A percentile compares a stretch with the other conserved stretches of the same genome.
Evolutionary conservation across 176 grass and related monocot genomes (phyloP).

Genomic region (Pontederia crassipes): DNA sequence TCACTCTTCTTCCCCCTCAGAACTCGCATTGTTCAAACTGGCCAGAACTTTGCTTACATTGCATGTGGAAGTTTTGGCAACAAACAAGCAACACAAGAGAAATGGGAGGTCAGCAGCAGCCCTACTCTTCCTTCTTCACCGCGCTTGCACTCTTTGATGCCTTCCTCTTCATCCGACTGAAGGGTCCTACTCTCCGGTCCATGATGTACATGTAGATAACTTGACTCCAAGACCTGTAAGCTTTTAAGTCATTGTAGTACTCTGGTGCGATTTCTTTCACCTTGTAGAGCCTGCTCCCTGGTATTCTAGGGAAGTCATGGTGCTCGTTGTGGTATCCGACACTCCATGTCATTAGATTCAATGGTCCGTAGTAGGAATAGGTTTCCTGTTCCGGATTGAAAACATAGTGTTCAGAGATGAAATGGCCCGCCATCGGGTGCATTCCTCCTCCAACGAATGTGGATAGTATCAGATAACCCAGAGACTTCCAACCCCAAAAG

Average conservation of each 20-base stretch:
- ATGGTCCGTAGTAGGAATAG: slow-evolving; percentile 83
- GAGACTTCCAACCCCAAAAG: slow-evolving; percentile 57
- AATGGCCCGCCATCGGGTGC: slow-evolving; percentile 93
- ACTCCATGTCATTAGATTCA: slow-evolving; percentile 87
- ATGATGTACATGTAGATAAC: slow-evolving; percentile 97
- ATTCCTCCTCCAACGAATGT: slow-evolving; percentile 91
- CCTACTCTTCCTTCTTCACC: slow-evolving; percentile 49
- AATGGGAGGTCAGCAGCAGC: background rate
- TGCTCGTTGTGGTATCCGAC: slow-evolving; percentile 97
- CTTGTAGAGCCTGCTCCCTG: slow-evolving; percentile 58
- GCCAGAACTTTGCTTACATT: too few species aligned
- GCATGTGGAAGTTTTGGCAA: background rate
- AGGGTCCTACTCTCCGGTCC: slow-evolving; percentile 66
- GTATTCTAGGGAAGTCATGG: slow-evolving; percentile 95
- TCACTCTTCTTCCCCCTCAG: too few species aligned
- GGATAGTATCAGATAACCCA: slow-evolving; percentile 60
- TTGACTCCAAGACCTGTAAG: slow-evolving; percentile 82
- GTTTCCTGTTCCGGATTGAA: slow-evolving; percentile 83
- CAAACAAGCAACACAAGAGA: too few species aligned
- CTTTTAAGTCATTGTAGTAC: slow-evolving; percentile 54
- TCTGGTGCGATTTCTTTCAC: slow-evolving; percentile 81
- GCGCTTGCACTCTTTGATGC: background rate
- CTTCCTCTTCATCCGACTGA: slow-evolving; percentile 93
- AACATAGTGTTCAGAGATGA: slow-evolving; percentile 92
- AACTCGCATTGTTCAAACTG: too few species aligned